These are phyloP conservation scores for Chenopodium quinoa DNA, from an alignment of 148 eudicot genomes.

Conservation along the genomic window DNA sequence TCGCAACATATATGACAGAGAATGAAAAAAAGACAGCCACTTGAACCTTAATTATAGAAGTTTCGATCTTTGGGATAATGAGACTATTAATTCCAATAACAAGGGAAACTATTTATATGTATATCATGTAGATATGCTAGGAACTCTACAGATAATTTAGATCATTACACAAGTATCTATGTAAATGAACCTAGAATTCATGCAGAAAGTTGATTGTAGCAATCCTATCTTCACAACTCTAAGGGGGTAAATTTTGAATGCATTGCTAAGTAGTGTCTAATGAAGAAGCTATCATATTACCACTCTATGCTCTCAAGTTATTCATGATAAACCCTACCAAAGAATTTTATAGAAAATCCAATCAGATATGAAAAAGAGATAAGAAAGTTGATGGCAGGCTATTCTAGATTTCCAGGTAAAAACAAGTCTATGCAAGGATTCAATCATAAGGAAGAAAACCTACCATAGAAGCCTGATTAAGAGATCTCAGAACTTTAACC, in stretches of 20 bases:
- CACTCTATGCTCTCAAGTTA: background rate
- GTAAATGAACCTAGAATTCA: background rate
- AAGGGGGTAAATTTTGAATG: background rate
- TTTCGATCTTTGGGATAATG: background rate
- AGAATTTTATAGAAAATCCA: too few species aligned
- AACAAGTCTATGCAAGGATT: background rate
- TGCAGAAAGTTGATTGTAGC: background rate
- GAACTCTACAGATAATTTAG: background rate
- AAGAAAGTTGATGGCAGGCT: background rate
- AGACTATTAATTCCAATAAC: background rate
- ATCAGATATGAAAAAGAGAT: background rate
- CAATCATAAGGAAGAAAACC: slow-evolving; percentile 18
- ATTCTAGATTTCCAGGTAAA: background rate
- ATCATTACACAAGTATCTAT: background rate
- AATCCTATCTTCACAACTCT: background rate
- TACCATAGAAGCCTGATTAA: slow-evolving; percentile 49
- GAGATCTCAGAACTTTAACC: slow-evolving; percentile 68
- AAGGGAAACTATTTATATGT: too few species aligned
- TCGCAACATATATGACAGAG: background rate
- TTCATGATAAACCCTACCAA: background rate
- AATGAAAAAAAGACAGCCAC: background rate
- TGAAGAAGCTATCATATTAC: background rate
- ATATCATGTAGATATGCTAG: background rate
- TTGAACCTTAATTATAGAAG: background rate
- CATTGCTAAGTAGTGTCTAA: background rate